Evolutionary conservation across 192 early-diverging fungal species (phyloP), one percentile per base, ranked within the genome.

Genomic region (Globomyces pollinis-pini): DNA sequence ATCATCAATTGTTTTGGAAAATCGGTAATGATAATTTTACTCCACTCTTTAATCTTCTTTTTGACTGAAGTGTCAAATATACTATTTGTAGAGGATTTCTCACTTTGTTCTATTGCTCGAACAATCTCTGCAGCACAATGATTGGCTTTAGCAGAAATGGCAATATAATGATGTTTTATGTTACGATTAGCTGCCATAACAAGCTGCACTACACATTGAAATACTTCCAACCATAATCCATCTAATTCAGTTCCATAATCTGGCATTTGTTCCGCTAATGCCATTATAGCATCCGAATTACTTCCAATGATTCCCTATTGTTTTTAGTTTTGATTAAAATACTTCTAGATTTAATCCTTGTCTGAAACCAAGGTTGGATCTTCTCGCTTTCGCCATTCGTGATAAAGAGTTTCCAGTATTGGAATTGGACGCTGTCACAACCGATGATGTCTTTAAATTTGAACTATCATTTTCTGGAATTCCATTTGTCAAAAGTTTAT

Each of bases 141-240:
- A 26, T 76, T 76, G 13, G 71, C 67, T 57, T 73, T 79, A 20
- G 78, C 78, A 2, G 73, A 43, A 36, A 80, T 80, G 12, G 73
- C 55, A 43, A 79, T 65, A 43, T 68, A 80, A 1, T 75, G 66
- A 18, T 64, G 53, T 49, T 80, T 80, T 21, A 67, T 70, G 63
- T 78, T 80, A 45, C 76, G 70, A 62, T 80, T 80, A 20, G 76
- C 76, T 34, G 78, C 70, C 29, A 79, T 71, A 0, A 76, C 62
- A 16, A 80, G 54, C 51, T 79, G 78, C 20, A 74, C 55, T 0
- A 79, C 63, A 60, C 63, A 65, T 52, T 73, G 69, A 50, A 69
- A 80, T 3, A 80, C 75, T 62, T 60, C 35, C 3, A 76, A 41
- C 57, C 69, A 80, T 0, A 74, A 57, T 24, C 32, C 56, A 54